These are phyloP conservation scores for Tylopilus sp. DNA, from an alignment of 1,284 basidiomycete species.

Conservation along the genomic window DNA sequence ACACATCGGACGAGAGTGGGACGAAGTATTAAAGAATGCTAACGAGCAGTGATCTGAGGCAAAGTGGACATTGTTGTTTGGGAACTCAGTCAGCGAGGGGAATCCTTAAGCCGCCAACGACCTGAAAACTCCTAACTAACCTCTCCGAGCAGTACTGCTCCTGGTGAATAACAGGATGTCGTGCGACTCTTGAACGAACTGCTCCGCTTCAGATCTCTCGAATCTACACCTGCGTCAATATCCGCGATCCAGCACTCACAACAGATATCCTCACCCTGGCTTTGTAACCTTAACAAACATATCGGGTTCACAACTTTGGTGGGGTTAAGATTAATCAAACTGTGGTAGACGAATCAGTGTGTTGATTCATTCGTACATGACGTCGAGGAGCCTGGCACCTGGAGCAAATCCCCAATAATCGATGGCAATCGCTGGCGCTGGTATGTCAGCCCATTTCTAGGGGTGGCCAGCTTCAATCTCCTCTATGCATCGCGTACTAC, in stretches of 20 bases:
- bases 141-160: too few relatives aligned
- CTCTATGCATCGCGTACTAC: constrained; percentile 79
- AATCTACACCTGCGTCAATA: constrained; percentile 61
- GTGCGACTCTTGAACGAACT: constrained; percentile 71
- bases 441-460: constrained; percentile 82
- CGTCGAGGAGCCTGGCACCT: constrained; percentile 86
- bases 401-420: constrained; percentile 91
- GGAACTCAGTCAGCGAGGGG: too few relatives aligned
- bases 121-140: too few relatives aligned
- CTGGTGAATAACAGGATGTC: constrained; percentile 48
- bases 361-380: constrained; percentile 95
- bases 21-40: too few relatives aligned
- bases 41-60: too few relatives aligned
- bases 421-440: constrained; percentile 91
- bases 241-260: constrained; percentile 16
- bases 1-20: too few relatives aligned
- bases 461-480: constrained; percentile 89
- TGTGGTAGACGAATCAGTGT: constrained; percentile 95
- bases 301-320: constrained; percentile 83
- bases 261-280: constrained; percentile 66
- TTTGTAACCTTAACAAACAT: constrained; percentile 85
- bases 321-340: constrained; percentile 85
- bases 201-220: constrained; percentile 77
- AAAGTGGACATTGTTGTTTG: too few relatives aligned
- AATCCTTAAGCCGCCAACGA: too few relatives aligned